Percentiles rank a stretch among this genome's conserved stretches.
These are phyloP conservation scores for Epichloe coenophiala DNA, from an alignment of 2,329 filamentous ascomycete genomes.

Conservation along the genomic window DNA sequence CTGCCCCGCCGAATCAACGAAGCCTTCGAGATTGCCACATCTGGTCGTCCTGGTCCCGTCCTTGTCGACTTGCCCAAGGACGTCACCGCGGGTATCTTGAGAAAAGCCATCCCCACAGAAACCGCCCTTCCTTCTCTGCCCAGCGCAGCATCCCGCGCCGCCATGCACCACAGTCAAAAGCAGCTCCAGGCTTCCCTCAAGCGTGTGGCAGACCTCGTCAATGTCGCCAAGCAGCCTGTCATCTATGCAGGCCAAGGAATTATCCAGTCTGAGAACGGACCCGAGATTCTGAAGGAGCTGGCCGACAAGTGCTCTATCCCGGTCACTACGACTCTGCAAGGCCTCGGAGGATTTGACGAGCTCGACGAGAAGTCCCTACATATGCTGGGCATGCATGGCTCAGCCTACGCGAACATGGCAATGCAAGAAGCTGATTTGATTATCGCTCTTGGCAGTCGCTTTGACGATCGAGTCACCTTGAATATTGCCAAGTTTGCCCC, in stretches of 20 bases:
- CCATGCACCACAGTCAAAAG: slow-evolving; percentile 56
- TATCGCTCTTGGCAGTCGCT: slow-evolving; percentile 83
- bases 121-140: slow-evolving; percentile 66
- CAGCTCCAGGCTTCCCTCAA: slow-evolving; percentile 62
- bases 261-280: slow-evolving; percentile 65
- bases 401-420: slow-evolving; percentile 93
- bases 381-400: slow-evolving; percentile 98
- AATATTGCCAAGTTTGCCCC: slow-evolving; percentile 80
- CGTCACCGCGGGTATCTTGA: slow-evolving; percentile 73
- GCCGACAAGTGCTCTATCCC: slow-evolving; percentile 83
- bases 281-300: slow-evolving; percentile 69
- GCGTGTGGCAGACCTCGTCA: slow-evolving; percentile 71
- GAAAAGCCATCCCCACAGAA: slow-evolving; percentile 67
- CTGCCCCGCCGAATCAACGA: slow-evolving; percentile 90
- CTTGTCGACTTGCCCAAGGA: slow-evolving; percentile 95
- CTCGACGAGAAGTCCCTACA: slow-evolving; percentile 87
- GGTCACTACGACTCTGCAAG: slow-evolving; percentile 90
- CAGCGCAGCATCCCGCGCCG: slow-evolving; percentile 73
- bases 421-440: slow-evolving; percentile 96
- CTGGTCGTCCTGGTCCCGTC: slow-evolving; percentile 83
- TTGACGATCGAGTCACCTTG: slow-evolving; percentile 88
- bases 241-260: slow-evolving; percentile 93
- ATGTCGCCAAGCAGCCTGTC: slow-evolving; percentile 82
- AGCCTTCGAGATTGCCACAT: slow-evolving; percentile 95
- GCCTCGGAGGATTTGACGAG: slow-evolving; percentile 85